Evolutionary conservation across 805 yeast genomes (phyloP).

Genomic region (Saturnispora quitensis): DNA sequence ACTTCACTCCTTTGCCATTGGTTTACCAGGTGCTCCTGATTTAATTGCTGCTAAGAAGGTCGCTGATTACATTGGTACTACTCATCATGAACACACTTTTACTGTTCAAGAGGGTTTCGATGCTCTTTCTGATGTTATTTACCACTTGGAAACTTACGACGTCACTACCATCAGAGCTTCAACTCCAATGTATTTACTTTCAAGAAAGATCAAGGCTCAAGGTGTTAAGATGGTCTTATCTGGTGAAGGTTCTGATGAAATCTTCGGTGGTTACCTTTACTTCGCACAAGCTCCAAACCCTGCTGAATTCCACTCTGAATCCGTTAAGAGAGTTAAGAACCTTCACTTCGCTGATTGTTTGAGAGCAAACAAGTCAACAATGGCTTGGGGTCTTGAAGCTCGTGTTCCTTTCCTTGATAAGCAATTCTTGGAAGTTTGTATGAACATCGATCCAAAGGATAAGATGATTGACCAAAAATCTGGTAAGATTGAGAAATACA

Average conservation of each 20-base stretch:
- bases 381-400: slow-evolving; percentile 99
- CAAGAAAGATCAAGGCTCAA: slow-evolving; percentile 97
- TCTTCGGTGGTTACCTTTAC: slow-evolving; percentile 96
- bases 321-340: slow-evolving; percentile 94
- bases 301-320: slow-evolving; percentile 88
- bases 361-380: slow-evolving; percentile 98
- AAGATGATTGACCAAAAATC: slow-evolving; percentile 67
- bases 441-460: slow-evolving; percentile 92
- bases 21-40: slow-evolving; percentile 97
- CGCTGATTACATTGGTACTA: slow-evolving; percentile 90
- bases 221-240: slow-evolving; percentile 99
- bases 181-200: slow-evolving; percentile 94
- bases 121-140: slow-evolving; percentile 87
- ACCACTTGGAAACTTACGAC: slow-evolving; percentile 94
- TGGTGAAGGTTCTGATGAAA: slow-evolving; percentile 99
- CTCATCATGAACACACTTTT: slow-evolving; percentile 97
- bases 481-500: slow-evolving; percentile 89
- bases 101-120: slow-evolving; percentile 96
- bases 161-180: slow-evolving; percentile 99
- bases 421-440: slow-evolving; percentile 79
- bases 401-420: slow-evolving; percentile 98
- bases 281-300: slow-evolving; percentile 95
- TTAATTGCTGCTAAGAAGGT: slow-evolving; percentile 92
- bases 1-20: slow-evolving; percentile 94
- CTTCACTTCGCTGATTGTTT: slow-evolving; percentile 94